A percentile compares a stretch with the other conserved stretches of the same genome.
phyloP scores from a whole-genome alignment of 495 filamentous ascomycete genomes.

The Physcia stellaris region DNA sequence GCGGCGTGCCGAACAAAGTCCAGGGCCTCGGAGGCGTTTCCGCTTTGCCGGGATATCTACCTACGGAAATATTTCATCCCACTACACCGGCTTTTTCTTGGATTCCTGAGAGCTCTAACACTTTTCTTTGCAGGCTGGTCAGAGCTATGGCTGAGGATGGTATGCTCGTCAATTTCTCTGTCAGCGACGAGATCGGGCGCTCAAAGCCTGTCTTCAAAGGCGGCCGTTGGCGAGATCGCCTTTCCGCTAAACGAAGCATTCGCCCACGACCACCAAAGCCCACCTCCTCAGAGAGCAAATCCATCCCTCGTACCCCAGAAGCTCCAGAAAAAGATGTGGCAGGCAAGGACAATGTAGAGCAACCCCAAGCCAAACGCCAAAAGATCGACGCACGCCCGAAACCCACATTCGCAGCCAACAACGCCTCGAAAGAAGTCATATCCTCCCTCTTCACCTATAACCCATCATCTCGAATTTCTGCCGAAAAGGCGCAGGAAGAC shows the following conservation, averaged over 20 bases:
- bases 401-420: slow-evolving; percentile 18
- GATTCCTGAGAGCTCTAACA: too few species aligned
- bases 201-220: slow-evolving; percentile 62
- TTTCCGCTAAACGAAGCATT: slow-evolving; percentile 66
- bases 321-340: too few species aligned
- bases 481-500: slow-evolving; percentile 21
- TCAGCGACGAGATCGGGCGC: slow-evolving; percentile 41
- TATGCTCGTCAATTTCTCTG: slow-evolving; percentile 82
- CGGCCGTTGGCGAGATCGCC: slow-evolving; percentile 79
- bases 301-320: not conserved
- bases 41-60: too few species aligned
- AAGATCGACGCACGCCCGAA: slow-evolving; percentile 34
- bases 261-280: slow-evolving; percentile 31
- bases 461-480: slow-evolving; percentile 46
- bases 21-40: too few species aligned
- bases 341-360: slow-evolving; percentile 4
- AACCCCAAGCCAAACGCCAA: slow-evolving; percentile 17
- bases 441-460: slow-evolving; percentile 90
- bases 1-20: too few species aligned
- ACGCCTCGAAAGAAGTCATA: slow-evolving; percentile 43
- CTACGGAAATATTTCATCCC: too few species aligned
- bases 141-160: slow-evolving; percentile 77
- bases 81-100: too few species aligned
- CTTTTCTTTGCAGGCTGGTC: too few species aligned
- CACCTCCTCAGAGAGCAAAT: slow-evolving; percentile 19